Base-by-base conservation (phyloP, 352 stramenopile genomes). In the Phytophthora constricta region DNA sequence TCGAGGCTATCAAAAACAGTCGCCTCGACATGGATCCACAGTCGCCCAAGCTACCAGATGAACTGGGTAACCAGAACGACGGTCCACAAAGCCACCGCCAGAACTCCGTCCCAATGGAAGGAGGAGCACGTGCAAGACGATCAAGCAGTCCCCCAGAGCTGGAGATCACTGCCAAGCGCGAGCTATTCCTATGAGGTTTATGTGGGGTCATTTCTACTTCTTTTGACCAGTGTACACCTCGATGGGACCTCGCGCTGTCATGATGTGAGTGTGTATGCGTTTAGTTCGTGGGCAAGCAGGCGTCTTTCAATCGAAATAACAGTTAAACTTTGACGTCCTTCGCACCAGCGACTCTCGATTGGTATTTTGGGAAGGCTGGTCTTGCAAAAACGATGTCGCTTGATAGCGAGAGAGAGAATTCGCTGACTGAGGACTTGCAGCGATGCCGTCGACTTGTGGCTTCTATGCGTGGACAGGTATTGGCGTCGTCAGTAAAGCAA, bases 361-460 rank as follows among this genome's bases (percentile, higher is more conserved):
- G 56, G 46, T 65, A 69, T 69, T 69, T 69, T 55, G 48, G 46
- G 53, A 46, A 17, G n/a, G n/a, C n/a, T 37, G 31, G 13, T 37
- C 31, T 37, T 37, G 20, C 14, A 4, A 45, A n/a, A n/a, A 34
- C 11, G 13, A 69, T 64, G 61, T 34, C 53, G 8, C 42, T 31
- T 17, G 43, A 57, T 27, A 45, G 22, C n/a, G 54, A 58, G 37
- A 28, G 31, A n/a, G n/a, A n/a, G n/a, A n/a, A n/a, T 43, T 54
- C 48, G 39, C 39, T 78, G 25, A 16, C 50, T 9, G 53, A 80
- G n/a, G 77, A 87, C 69, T 64, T 89, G 47, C 76, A 80, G 51
- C 70, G 70, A 60, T 89, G 80, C 55, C 76, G 80, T 13, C 79
- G 79, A 5, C 51, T 89, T 48, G 83, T 90, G 13, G 63, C 65